Evolutionary conservation across 768 basidiomycete genomes (phyloP), one percentile per base, ranked within the genome.

Genomic region (Asterophora lycoperdoides): DNA sequence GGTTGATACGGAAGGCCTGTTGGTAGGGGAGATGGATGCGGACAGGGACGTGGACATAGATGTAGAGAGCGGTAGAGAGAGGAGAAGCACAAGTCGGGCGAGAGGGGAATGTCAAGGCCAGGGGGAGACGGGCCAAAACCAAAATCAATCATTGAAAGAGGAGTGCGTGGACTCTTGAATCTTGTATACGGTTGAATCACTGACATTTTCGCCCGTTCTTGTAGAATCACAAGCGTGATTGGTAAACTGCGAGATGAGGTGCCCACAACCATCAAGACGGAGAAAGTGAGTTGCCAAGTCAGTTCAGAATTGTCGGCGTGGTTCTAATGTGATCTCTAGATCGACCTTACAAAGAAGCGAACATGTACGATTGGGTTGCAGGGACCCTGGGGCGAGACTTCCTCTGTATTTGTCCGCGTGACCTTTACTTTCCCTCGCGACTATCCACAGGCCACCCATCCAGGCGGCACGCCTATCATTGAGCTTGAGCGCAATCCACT

Each of bases 321-420:
- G 4, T 32, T 36, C 14, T 26, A 30, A 11, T n/a, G 26, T 5
- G 40, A 28, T 44, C 58, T 13, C 28, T 35, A 86, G 84, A 79
- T 81, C 38, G 86, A 88, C 46, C 68, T 87, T 33, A 72, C 74
- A 7, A 87, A 86, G 62, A 82, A 78, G 56, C 81, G 91, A 8
- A 86, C 82, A 11, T 89, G 90, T 56, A 93, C 91, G 1, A 74
- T 96, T 40, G 89, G 91, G 4, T 70, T 97, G 36, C 83, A 90
- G 54, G 90, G 90, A 2, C 93, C 92, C 2, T 94, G 93, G 93
- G 91, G 89, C n/a, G 86, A 86, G 48, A 80, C 77, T 0, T 85
- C 84, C 9, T 86, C 84, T 15, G 86, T 87, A 6, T 93, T 91
- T 68, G 83, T 93, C 49, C 84, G 94, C 1, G 79, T 95, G 20